Conservation (phyloP, 495 filamentous ascomycete genomes). For the Trichoderma reesei region DNA sequence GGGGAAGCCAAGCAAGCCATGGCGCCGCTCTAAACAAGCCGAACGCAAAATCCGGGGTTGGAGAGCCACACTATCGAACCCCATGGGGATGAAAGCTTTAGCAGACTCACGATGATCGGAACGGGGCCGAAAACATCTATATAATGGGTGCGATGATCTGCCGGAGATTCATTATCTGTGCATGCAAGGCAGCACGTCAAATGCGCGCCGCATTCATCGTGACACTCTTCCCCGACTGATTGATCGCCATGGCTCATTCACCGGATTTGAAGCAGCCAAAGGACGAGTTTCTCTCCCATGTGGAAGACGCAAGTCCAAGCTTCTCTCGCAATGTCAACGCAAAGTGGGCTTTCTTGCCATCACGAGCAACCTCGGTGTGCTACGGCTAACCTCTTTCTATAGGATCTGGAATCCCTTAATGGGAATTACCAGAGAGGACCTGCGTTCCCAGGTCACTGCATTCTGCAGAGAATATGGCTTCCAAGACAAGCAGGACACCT, state of each 20-base stretch:
- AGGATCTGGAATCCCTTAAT: slow-evolving; percentile 37
- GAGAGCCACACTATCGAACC: neutral
- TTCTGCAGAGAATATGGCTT: slow-evolving; percentile 40
- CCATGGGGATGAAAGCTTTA: neutral
- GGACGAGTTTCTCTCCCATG: neutral
- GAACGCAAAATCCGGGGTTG: slow-evolving; percentile 1
- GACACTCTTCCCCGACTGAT: neutral
- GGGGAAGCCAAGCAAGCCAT: neutral
- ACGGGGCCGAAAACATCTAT: neutral
- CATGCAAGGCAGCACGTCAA: neutral
- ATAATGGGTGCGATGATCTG: neutral
- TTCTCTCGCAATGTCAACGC: slow-evolving; percentile 15
- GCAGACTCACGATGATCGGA: neutral
- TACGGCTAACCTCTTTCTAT: neutral
- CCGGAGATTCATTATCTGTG: neutral
- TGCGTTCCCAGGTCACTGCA: slow-evolving; percentile 39
- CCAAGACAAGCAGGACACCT: slow-evolving; percentile 31
- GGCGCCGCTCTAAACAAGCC: neutral
- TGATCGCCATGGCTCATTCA: neutral
- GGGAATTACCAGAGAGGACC: slow-evolving; percentile 35
- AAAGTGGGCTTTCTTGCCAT: slow-evolving; percentile 11
- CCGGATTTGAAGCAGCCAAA: neutral
- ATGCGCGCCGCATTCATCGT: too few species aligned
- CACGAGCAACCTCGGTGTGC: neutral
- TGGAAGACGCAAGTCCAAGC: neutral